Base-by-base conservation (phyloP, 805 yeast species). In the Maudiozyma turicensis region DNA sequence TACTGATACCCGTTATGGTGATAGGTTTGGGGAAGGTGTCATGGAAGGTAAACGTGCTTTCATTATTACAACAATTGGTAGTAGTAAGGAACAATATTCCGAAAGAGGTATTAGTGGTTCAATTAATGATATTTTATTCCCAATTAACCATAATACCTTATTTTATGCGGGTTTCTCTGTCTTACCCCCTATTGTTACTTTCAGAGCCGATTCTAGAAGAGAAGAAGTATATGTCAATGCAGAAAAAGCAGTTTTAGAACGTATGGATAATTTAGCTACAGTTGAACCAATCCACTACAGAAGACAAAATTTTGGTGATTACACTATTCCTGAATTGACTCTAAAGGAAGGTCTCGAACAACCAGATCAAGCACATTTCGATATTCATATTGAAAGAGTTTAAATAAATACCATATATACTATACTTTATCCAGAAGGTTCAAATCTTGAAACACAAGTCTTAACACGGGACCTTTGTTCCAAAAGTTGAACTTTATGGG, bases 11-110 rank as follows among this genome's bases (percentile, higher is more conserved):
- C 52, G 32, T 43, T 51, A 46, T 13, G 43, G 41, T 28, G 47
- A 45, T 31, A 48, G 63, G 13, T 60, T 52, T 48, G 65, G 64
- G 30, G 63, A 59, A 43, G 65, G 66, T 20, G 20, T 28, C 1
- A 48, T 62, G 40, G 47, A 32, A 10, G 63, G 64, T n/a, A 63
- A 59, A 44, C 45, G 48, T 31, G 65, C 63, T 2, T 42, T 42
- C 37, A 15, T 50, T 39, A 33, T 50, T 37, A 51, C 49, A 3
- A 43, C 48, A 11, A 15, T 48, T 7, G 66, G 65, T 41, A 61
- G 61, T 26, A 30, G 45, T 34, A 39, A 42, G n/a, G n/a, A 20
- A 1, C 50, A 53, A 15, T 57, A 54, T 39, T 31, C 50, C 26
- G 46, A 43, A 8, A 49, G 60, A 37, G 64, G 63, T 45, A 48